A percentile compares a stretch with the other conserved stretches of the same genome.
These are phyloP conservation scores for Hymenoscyphus linearis DNA, from an alignment of 2,329 filamentous ascomycete species.

Conservation along the genomic window DNA sequence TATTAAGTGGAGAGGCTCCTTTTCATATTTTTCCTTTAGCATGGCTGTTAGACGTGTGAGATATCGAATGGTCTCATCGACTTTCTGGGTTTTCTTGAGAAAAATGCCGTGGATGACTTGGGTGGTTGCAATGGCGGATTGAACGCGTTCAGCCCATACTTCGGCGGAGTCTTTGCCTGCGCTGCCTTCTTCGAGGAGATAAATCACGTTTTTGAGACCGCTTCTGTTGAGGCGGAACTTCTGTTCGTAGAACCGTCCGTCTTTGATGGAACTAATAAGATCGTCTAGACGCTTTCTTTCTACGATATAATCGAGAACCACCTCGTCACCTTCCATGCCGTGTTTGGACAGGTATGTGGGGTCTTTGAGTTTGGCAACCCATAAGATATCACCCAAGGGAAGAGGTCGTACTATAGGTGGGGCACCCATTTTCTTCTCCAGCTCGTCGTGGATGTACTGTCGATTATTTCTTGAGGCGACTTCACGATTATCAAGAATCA, in stretches of 20 bases:
- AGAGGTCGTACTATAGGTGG: slow-evolving; percentile 62
- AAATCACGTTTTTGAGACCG: slow-evolving; percentile 71
- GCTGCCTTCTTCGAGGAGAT: slow-evolving; percentile 69
- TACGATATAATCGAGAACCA: slow-evolving; percentile 75
- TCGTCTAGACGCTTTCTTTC: slow-evolving; percentile 79
- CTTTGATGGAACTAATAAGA: slow-evolving; percentile 73
- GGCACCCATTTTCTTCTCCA: slow-evolving; percentile 58
- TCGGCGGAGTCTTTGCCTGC: slow-evolving; percentile 48
- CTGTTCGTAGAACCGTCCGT: slow-evolving; percentile 77
- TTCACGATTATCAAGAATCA: slow-evolving; percentile 72
- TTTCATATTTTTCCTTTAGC: slow-evolving; percentile 60
- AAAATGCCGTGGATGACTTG: slow-evolving; percentile 78
- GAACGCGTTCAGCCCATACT: slow-evolving; percentile 61
- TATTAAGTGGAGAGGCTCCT: slow-evolving; percentile 53
- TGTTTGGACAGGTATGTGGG: slow-evolving; percentile 47
- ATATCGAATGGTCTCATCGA: slow-evolving; percentile 76
- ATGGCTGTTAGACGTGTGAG: slow-evolving; percentile 66
- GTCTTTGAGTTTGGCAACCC: slow-evolving; percentile 70
- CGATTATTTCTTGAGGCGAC: slow-evolving; percentile 66
- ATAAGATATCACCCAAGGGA: slow-evolving; percentile 70
- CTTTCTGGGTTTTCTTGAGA: slow-evolving; percentile 66
- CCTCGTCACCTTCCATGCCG: slow-evolving; percentile 60
- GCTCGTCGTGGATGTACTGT: slow-evolving; percentile 70
- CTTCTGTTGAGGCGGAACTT: slow-evolving; percentile 72
- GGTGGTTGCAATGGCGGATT: slow-evolving; percentile 69